Percentiles rank a stretch among this genome's conserved stretches.
Evolutionary conservation across 2,329 filamentous ascomycete species (phyloP).

Genomic region (Endothia cerciana): DNA sequence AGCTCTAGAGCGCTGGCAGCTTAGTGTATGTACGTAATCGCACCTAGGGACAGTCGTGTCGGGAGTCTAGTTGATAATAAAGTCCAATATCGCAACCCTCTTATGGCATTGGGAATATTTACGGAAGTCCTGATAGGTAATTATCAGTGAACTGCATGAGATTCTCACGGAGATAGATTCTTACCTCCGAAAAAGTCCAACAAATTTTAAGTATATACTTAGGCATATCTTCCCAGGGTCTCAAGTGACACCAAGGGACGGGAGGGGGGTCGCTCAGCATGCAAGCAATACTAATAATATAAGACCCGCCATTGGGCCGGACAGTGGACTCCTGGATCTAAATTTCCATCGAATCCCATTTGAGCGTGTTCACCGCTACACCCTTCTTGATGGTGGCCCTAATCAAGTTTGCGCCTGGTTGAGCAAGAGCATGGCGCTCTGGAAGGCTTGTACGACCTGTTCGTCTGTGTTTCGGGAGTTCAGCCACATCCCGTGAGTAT

Average conservation of each 20-base stretch:
- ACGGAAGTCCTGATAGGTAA: not conserved
- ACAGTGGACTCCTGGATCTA: not conserved
- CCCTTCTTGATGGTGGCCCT: not conserved
- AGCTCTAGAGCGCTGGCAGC: conserved; percentile 4
- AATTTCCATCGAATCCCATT: not conserved
- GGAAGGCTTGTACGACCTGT: conserved; percentile 66
- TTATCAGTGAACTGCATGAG: not conserved
- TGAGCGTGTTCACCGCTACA: not conserved
- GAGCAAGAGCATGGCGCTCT: conserved; percentile 62
- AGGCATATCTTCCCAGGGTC: not conserved
- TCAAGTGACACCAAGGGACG: not conserved
- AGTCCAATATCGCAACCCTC: not conserved
- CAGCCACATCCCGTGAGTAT: not conserved
- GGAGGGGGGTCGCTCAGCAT: not conserved
- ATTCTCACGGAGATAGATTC: not conserved
- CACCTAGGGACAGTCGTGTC: not conserved
- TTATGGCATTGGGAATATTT: not conserved
- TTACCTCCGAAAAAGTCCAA: not conserved
- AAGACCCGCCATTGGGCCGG: not conserved
- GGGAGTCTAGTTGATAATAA: not conserved
- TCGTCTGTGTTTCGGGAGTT: conserved; percentile 43
- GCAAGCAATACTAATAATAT: not conserved
- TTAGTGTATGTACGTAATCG: not conserved
- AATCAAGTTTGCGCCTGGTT: conserved; percentile 34
- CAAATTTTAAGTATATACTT: not conserved